A percentile compares a stretch with the other conserved stretches of the same genome.
phyloP scores from a whole-genome alignment of 208 protist genomes.

The Crithidia expoeki region DNA sequence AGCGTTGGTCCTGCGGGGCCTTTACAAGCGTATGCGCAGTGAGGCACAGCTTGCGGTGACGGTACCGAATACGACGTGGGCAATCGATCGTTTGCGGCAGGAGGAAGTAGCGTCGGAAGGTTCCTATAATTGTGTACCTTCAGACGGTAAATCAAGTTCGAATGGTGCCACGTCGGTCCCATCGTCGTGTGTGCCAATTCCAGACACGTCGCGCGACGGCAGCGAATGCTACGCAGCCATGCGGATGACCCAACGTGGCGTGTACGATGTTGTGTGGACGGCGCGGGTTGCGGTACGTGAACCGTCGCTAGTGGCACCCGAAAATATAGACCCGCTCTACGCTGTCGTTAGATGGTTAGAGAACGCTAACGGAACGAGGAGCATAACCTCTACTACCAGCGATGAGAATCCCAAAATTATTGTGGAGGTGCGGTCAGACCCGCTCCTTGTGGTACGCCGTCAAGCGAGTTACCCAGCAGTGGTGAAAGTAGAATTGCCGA shows the following conservation, averaged over 20 bases:
- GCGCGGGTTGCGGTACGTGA: slow-evolving; percentile 45
- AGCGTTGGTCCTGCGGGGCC: slow-evolving; percentile 46
- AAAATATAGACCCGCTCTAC: slow-evolving; percentile 57
- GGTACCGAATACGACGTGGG: slow-evolving; percentile 46
- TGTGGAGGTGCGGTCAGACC: slow-evolving; percentile 60
- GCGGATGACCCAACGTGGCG: slow-evolving; percentile 45
- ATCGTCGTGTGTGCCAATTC: slow-evolving; percentile 11
- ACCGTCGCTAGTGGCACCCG: slow-evolving; percentile 23
- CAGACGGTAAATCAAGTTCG: neutral
- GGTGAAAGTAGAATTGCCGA: slow-evolving; percentile 64
- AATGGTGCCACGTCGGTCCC: neutral
- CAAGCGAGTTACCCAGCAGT: slow-evolving; percentile 45
- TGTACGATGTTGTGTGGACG: slow-evolving; percentile 66
- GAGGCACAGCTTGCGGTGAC: slow-evolving; percentile 41
- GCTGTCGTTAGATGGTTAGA: slow-evolving; percentile 26
- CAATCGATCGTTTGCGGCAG: slow-evolving; percentile 11
- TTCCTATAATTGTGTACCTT: slow-evolving; percentile 32
- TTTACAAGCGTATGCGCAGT: slow-evolving; percentile 56
- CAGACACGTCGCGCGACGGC: slow-evolving; percentile 18
- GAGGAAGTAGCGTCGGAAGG: slow-evolving; percentile 46
- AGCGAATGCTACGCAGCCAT: slow-evolving; percentile 48
- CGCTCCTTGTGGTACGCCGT: slow-evolving; percentile 69
- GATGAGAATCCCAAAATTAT: no score
- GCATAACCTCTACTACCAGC: no score
- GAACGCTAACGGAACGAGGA: neutral